Base-by-base conservation (phyloP, 192 early-diverging fungal genomes). In the Backusella tarrabulga region DNA sequence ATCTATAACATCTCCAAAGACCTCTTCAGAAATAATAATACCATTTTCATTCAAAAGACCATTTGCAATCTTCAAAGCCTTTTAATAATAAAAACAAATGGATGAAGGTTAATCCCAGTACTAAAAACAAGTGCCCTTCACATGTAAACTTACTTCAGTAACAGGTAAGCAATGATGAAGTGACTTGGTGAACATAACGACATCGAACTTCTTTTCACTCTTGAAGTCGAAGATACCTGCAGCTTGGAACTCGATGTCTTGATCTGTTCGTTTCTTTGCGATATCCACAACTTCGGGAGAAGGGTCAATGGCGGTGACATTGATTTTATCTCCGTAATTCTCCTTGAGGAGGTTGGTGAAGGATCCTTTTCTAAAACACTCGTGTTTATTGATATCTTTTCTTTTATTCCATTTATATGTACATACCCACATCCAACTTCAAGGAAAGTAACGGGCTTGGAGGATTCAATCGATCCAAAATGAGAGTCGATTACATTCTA, bases 111-210 rank as follows among this genome's bases (percentile, higher is more conserved):
- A 73, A 32, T 35, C 6, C 1, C 17, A 1, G 11, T 15, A 70
- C 23, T 17, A 15, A 29, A n/a, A 29, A 3, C 15, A 32, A 32
- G 32, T 32, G 32, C 32, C 23, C 19, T 23, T 23, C 19, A 56
- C 0, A 21, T 21, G 0, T 15, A 35, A 34, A 41, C 66, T 46
- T 42, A 76, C 75, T 19, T 68, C 17, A n/a, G 70, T 68, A 6
- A 76, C 44, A 26, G 75, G 75, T 12, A 44, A 17, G 34, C 63
- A 69, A 23, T 76, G 75, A 34, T 76, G 75, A 6, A 76, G 75
- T 29, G 75, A 76, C 66, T 76, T 76, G 29, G 75, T 76, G 7
- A 76, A 76, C 34, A 76, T 67, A 15, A 76, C n/a, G 4, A 76
- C 14, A 36, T 76, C 75, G 32, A 42, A 76, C n/a, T 70, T 76